Evolutionary conservation across 176 grass and related monocot species (phyloP).

Genomic region (Carex scoparia): DNA sequence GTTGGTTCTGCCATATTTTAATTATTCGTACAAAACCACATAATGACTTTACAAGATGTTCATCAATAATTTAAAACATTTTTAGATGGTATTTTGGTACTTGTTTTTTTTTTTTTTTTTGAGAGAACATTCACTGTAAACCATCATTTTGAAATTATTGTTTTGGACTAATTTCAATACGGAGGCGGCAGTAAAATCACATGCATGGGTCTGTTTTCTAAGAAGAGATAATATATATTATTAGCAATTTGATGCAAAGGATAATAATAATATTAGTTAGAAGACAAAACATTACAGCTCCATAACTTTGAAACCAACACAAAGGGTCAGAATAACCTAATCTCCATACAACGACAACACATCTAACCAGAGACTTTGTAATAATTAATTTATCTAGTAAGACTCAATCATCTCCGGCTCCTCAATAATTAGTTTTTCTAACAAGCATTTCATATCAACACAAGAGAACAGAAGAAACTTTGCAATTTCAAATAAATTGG

Average conservation of each 20-base stretch:
- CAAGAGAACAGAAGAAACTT: too few relatives aligned
- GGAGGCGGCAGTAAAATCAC: background rate
- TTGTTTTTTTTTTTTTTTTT: too few relatives aligned
- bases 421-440: too few relatives aligned
- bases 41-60: background rate
- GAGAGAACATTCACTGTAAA: too few relatives aligned
- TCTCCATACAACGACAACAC: background rate
- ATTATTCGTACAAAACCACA: background rate
- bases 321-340: conserved; percentile 22
- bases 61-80: background rate
- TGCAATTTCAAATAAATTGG: too few relatives aligned
- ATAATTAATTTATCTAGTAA: too few relatives aligned
- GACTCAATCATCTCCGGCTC: too few relatives aligned
- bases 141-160: too few relatives aligned
- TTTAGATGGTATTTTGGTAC: background rate
- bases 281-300: conserved; percentile 5
- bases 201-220: background rate
- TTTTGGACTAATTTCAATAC: background rate
- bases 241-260: background rate
- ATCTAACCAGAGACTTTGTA: too few relatives aligned
- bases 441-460: too few relatives aligned
- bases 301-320: conserved; percentile 8
- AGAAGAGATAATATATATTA: background rate
- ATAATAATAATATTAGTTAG: conserved; percentile 10
- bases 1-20: too few relatives aligned